phyloP scores from a whole-genome alignment of 2,329 filamentous ascomycete genomes.

The Elsinoe perseae region DNA sequence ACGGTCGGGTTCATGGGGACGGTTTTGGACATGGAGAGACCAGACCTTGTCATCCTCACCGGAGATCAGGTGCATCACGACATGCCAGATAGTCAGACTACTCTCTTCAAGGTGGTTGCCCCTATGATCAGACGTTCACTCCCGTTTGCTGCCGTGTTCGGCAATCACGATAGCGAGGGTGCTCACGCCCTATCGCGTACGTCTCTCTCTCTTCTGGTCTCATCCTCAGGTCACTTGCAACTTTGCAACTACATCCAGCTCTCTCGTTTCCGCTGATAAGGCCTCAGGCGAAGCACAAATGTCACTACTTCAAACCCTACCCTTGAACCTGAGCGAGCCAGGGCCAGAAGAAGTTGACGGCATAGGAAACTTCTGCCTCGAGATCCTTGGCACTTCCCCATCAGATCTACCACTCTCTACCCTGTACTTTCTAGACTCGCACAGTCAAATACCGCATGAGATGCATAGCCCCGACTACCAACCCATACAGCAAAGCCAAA shows the following conservation, averaged over 20 bases:
- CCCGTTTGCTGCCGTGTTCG: slow-evolving; percentile 89
- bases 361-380: slow-evolving; percentile 89
- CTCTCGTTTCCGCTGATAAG: too few relatives aligned
- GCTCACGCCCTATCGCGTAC: neutral
- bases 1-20: slow-evolving; percentile 82
- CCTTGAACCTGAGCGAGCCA: slow-evolving; percentile 75
- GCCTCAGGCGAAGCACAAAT: slow-evolving; percentile 74
- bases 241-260: too few relatives aligned
- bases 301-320: slow-evolving; percentile 75
- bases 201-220: neutral
- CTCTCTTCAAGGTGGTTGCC: slow-evolving; percentile 86
- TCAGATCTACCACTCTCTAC: slow-evolving; percentile 85
- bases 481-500: slow-evolving; percentile 91
- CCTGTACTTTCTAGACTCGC: slow-evolving; percentile 89
- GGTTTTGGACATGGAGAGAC: slow-evolving; percentile 88
- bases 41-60: slow-evolving; percentile 82
- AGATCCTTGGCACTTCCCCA: slow-evolving; percentile 71
- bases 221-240: too few relatives aligned
- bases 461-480: slow-evolving; percentile 86
- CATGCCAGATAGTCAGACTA: slow-evolving; percentile 82
- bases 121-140: slow-evolving; percentile 79
- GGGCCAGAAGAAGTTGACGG: slow-evolving; percentile 80
- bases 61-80: slow-evolving; percentile 96
- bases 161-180: slow-evolving; percentile 93
- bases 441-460: slow-evolving; percentile 86